Evolutionary conservation across 2,329 filamentous ascomycete genomes (phyloP), one percentile per base, ranked within the genome.

Genomic region (Pestalotiopsis sp.): DNA sequence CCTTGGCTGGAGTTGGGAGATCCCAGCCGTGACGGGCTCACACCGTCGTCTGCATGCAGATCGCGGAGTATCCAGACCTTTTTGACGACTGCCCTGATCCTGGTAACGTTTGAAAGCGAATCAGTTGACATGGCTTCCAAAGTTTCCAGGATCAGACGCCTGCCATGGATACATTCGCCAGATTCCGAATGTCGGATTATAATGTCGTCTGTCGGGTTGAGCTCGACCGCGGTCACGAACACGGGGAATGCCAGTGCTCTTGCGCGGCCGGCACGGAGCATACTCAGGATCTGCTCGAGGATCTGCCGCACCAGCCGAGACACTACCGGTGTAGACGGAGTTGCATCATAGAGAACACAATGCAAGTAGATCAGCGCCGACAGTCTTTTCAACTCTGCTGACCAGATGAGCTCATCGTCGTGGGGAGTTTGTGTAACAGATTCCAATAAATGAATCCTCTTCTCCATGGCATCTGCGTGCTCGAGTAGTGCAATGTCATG

Each of bases 1-100:
- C 9, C 14, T 30, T 62, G 35, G 20, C 24, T n/a, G 14, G 24
- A 39, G 3, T 66, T 66, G 0, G 30, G 9, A 5, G 65, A 40
- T 22, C n/a, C 13, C 39, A 11, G 5, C 52, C 39, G 13, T 5
- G 13, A 11, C 11, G 35, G 7, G 4, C 55, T 24, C 0, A 65
- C 9, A 2, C 69, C 70, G 2, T 68, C 63, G 3, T 70, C 52
- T 2, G 71, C 57, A 13, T 71, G 56, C 57, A 77, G 60, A 24
- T 85, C 82, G 24, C 83, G 77, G 57, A 78, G 78, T 66, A 80
- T 79, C 83, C 83, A 85, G 11, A 85, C 78, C 58, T 81, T 83
- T 10, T 80, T 76, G 64, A 85, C 83, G 3, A 85, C 83, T 0
- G 80, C 79, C 11, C 81, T 75, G 7, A 81, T 84, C 22, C 81